A percentile compares a stretch with the other conserved stretches of the same genome.
Conservation (phyloP, 441 rosid species). For the Pelargonium myrrhifolium region DNA sequence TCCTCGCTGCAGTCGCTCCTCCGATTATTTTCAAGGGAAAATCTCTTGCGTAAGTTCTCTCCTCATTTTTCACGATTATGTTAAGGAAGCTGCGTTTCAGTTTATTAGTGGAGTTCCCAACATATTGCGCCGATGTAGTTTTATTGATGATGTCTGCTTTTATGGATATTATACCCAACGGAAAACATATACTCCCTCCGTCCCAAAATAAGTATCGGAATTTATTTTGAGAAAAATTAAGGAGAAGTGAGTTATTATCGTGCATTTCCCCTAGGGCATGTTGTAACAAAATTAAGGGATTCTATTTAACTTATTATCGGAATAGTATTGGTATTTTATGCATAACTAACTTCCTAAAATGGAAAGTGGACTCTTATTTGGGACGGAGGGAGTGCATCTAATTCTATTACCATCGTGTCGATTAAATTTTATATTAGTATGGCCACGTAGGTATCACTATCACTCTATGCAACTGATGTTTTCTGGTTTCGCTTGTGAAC, state of each 20-base stretch:
- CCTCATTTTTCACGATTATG: not conserved
- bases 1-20: constrained; percentile 89
- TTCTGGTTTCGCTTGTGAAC: constrained; percentile 29
- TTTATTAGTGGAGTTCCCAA: not conserved
- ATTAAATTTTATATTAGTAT: not conserved
- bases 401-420: not conserved
- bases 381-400: too few relatives aligned
- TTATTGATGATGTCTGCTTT: not conserved
- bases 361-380: too few relatives aligned
- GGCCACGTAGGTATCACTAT: not conserved
- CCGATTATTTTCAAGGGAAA: constrained; percentile 94
- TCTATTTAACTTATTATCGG: too few relatives aligned
- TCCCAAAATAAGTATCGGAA: too few relatives aligned
- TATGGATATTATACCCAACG: not conserved
- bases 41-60: constrained; percentile 73
- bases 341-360: too few relatives aligned
- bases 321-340: too few relatives aligned
- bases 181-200: too few relatives aligned
- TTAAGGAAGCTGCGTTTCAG: not conserved
- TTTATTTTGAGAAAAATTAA: too few relatives aligned
- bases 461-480: constrained; percentile 19
- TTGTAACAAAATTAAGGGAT: too few relatives aligned
- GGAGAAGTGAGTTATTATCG: too few relatives aligned
- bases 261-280: too few relatives aligned
- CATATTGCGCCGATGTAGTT: not conserved